These are phyloP conservation scores for Physcia stellaris DNA, from an alignment of 495 filamentous ascomycete genomes.

Conservation along the genomic window DNA sequence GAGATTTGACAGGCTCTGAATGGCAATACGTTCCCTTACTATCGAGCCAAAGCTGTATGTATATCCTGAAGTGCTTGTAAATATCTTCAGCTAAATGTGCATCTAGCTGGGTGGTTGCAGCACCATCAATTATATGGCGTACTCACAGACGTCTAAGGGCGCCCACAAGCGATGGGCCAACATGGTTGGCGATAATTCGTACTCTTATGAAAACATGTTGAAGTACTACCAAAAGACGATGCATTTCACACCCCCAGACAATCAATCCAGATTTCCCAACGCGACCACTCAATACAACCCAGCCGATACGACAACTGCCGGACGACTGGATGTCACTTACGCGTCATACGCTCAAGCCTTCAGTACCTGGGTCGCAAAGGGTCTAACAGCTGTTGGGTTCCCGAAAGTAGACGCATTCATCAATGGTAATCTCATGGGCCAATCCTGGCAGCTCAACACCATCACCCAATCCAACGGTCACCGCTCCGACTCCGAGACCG, in stretches of 20 bases:
- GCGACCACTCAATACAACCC: slow-evolving; percentile 30
- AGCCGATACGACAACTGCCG: slow-evolving; percentile 19
- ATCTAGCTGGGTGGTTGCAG: slow-evolving; percentile 10
- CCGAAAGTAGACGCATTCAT: slow-evolving; percentile 17
- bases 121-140: slow-evolving; percentile 12
- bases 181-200: slow-evolving; percentile 37
- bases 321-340: slow-evolving; percentile 39
- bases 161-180: slow-evolving; percentile 41
- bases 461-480: neutral
- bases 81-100: neutral
- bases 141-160: slow-evolving; percentile 20
- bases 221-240: slow-evolving; percentile 36
- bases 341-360: slow-evolving; percentile 32
- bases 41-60: slow-evolving; percentile 11
- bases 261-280: slow-evolving; percentile 22
- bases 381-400: slow-evolving; percentile 21
- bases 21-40: slow-evolving; percentile 22
- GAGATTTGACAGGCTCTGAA: slow-evolving; percentile 14
- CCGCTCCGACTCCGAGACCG: slow-evolving; percentile 15
- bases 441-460: neutral
- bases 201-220: slow-evolving; percentile 35
- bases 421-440: slow-evolving; percentile 19
- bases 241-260: slow-evolving; percentile 36
- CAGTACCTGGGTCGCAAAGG: slow-evolving; percentile 21
- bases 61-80: neutral